phyloP scores from a whole-genome alignment of 2,329 filamentous ascomycete genomes.

The Microcyclospora pomicola region DNA sequence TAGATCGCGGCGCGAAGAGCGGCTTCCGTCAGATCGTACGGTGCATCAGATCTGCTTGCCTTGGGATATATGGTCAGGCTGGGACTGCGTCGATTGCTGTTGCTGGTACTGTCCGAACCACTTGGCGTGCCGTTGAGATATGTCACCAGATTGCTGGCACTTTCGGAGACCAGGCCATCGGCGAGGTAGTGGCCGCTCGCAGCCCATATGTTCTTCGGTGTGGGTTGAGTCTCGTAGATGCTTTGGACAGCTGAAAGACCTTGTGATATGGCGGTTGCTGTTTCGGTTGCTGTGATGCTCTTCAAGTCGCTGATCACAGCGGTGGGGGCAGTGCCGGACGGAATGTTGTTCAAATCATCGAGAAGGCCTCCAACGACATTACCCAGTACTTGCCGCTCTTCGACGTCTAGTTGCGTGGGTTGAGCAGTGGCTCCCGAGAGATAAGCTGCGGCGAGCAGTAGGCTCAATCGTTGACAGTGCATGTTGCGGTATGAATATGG shows the following conservation, averaged over 20 bases:
- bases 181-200: constrained; percentile 14
- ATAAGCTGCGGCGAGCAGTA: too few relatives aligned
- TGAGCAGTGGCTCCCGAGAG: too few relatives aligned
- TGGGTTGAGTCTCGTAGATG: constrained; percentile 7
- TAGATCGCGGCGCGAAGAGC: constrained; percentile 38
- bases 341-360: too few relatives aligned
- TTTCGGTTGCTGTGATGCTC: constrained; percentile 3
- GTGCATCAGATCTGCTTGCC: constrained; percentile 29
- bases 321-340: background rate
- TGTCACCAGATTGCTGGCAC: constrained; percentile 7
- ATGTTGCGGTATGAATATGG: too few relatives aligned
- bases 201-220: constrained; percentile 16
- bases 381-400: too few relatives aligned
- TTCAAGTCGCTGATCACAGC: constrained; percentile 3
- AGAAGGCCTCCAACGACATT: too few relatives aligned
- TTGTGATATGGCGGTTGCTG: constrained; percentile 2
- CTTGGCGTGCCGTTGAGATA: constrained; percentile 12
- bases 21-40: constrained; percentile 35
- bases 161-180: constrained; percentile 18
- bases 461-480: too few relatives aligned
- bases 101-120: constrained; percentile 15
- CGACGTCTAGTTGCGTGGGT: too few relatives aligned
- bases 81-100: constrained; percentile 16
- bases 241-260: constrained; percentile 1
- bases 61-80: constrained; percentile 25